phyloP scores from a whole-genome alignment of 2,329 filamentous ascomycete species.

The Fusarium nanum region DNA sequence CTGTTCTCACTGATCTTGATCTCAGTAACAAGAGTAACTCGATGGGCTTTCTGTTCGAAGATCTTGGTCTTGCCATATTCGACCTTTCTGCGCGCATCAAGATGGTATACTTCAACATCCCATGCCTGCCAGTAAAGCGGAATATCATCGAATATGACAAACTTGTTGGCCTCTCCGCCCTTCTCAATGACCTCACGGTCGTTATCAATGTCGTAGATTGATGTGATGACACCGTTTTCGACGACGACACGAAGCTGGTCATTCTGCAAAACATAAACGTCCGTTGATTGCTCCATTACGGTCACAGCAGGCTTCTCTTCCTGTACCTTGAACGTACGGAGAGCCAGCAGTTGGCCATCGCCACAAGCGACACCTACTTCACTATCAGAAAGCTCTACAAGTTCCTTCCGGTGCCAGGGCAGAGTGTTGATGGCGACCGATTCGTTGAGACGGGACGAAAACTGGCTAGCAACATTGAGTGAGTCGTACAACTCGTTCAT shows the following conservation, averaged over 20 bases:
- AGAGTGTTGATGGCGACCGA: constrained; percentile 83
- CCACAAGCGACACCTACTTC: constrained; percentile 68
- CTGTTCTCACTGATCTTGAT: constrained; percentile 90
- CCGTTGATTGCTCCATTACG: constrained; percentile 63
- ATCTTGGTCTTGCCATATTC: constrained; percentile 75
- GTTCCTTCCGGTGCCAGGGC: constrained; percentile 82
- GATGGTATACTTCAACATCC: constrained; percentile 97
- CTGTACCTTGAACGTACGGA: constrained; percentile 62
- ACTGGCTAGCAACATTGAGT: constrained; percentile 69
- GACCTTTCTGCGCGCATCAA: constrained; percentile 86
- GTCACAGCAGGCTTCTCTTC: constrained; percentile 62
- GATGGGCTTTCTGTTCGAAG: constrained; percentile 76
- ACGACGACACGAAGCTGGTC: constrained; percentile 79
- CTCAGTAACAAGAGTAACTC: constrained; percentile 83
- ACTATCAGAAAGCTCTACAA: constrained; percentile 71
- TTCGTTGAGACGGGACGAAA: constrained; percentile 56
- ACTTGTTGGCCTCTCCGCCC: constrained; percentile 84
- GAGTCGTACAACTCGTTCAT: constrained; percentile 75
- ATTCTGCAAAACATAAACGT: constrained; percentile 84
- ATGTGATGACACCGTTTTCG: constrained; percentile 81
- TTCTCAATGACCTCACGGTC: constrained; percentile 82
- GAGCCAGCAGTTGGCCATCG: constrained; percentile 62
- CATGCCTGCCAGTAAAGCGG: constrained; percentile 97
- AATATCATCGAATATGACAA: constrained; percentile 97
- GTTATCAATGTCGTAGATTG: constrained; percentile 79